These are phyloP conservation scores for Aureobasidium mangrovei DNA, from an alignment of 2,329 filamentous ascomycete species.

Conservation along the genomic window DNA sequence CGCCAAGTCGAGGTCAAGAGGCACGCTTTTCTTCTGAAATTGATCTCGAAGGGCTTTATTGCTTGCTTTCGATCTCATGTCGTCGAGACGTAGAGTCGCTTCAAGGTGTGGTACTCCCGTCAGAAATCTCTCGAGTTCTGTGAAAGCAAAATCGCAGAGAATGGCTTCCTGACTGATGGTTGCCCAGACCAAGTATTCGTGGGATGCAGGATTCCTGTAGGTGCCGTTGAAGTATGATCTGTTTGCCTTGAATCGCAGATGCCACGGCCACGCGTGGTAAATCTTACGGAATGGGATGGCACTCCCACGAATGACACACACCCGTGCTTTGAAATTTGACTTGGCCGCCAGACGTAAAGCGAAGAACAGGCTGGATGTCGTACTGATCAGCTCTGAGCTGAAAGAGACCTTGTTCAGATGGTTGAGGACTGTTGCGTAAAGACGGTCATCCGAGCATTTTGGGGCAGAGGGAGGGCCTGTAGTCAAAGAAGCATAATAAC, in stretches of 20 bases:
- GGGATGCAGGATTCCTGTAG: not conserved
- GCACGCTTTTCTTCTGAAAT: not conserved
- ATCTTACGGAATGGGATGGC: not conserved
- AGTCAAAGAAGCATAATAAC: not conserved
- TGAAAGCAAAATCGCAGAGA: not conserved
- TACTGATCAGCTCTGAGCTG: not conserved
- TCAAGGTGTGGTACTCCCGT: not conserved
- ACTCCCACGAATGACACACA: not conserved
- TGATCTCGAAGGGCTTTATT: not conserved
- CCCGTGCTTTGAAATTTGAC: not conserved
- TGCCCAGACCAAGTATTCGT: constrained; percentile 3
- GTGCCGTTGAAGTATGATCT: not conserved
- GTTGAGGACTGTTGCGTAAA: not conserved
- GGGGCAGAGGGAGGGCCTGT: not conserved
- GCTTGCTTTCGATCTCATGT: not conserved
- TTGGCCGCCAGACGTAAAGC: not conserved
- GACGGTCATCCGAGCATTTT: not conserved
- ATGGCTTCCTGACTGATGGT: not conserved
- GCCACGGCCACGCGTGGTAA: not conserved
- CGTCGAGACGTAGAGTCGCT: not conserved
- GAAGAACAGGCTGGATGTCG: not conserved
- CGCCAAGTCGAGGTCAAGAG: not conserved
- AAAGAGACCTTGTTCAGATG: not conserved
- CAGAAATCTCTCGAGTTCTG: not conserved
- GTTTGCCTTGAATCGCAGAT: not conserved